Evolutionary conservation across 2,329 filamentous ascomycete genomes (phyloP).

Genomic region (Pyricularia sp.): DNA sequence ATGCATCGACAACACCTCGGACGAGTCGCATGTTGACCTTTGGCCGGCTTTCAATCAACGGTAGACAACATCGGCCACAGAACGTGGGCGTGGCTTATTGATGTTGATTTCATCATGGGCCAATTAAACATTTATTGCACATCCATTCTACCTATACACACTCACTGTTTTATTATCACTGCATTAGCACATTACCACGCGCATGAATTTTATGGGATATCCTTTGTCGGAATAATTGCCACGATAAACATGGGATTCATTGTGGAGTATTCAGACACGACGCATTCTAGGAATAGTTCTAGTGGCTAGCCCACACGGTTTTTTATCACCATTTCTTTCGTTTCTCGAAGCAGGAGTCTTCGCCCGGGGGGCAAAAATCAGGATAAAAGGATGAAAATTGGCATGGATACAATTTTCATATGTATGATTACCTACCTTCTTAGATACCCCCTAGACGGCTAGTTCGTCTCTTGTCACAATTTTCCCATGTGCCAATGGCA

Average conservation of each 20-base stretch:
- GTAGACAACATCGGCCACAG: constrained; percentile 18
- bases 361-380: not conserved
- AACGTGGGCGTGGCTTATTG: constrained; percentile 39
- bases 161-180: not conserved
- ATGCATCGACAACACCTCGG: constrained; percentile 15
- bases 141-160: not conserved
- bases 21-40: constrained; percentile 3
- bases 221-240: not conserved
- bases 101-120: constrained; percentile 17
- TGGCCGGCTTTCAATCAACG: not conserved
- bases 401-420: not conserved
- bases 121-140: not conserved
- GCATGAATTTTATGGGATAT: not conserved
- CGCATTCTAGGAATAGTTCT: not conserved
- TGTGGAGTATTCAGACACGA: not conserved
- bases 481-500: not conserved
- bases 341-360: not conserved
- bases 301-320: not conserved
- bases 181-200: not conserved
- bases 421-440: too few species aligned
- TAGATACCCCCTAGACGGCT: not conserved
- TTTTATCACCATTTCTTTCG: not conserved
- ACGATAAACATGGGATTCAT: not conserved
- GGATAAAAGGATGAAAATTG: not conserved
- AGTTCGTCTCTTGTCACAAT: not conserved